Evolutionary conservation across 2,329 filamentous ascomycete genomes (phyloP), one percentile per base, ranked within the genome.

Genomic region (Aureobasidium sp.): DNA sequence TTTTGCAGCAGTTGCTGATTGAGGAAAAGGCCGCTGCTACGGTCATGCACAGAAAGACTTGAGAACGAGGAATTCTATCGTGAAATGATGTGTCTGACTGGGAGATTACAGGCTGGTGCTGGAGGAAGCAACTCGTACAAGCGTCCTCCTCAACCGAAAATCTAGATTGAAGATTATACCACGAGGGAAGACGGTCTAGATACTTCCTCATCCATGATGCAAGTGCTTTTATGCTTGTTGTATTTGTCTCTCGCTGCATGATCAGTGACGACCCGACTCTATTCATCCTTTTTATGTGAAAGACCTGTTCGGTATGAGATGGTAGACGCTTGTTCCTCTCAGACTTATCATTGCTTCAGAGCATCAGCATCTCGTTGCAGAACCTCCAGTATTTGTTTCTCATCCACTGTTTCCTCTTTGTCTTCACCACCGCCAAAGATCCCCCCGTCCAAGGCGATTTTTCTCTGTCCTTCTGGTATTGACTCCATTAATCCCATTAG

Each of bases 401-500:
- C 70, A 61, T 79, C 75, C 37, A 77, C 39, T 16, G 44, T 21
- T n/a, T 63, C 39, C 59, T 25, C 61, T 44, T 29, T 59, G 39
- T 27, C 52, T 53, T 55, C 15, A 59, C 29, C 25, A 48, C 57
- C 45, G 39, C 44, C 52, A 66, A 60, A 27, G 60, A 65, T 42
- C 61, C 54, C 63, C 3, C 57, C 61, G 36, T 39, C 47, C 45
- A 62, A 42, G n/a, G 64, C 54, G 3, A 55, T 47, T n/a, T 41
- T 55, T 6, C 60, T 42, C 10, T 54, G 42, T 2, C 39, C 52
- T n/a, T 48, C 53, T 25, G 57, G 36, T 27, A 65, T 39, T 3
- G 47, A 57, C 30, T 63, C 55, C 66, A 85, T 78, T 42, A 79
- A 68, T 2, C 68, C 64, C 66, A 83, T 76, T 11, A 88, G 77